Base-by-base conservation (phyloP, 208 protist genomes). In the Leishmania tarentolae region DNA sequence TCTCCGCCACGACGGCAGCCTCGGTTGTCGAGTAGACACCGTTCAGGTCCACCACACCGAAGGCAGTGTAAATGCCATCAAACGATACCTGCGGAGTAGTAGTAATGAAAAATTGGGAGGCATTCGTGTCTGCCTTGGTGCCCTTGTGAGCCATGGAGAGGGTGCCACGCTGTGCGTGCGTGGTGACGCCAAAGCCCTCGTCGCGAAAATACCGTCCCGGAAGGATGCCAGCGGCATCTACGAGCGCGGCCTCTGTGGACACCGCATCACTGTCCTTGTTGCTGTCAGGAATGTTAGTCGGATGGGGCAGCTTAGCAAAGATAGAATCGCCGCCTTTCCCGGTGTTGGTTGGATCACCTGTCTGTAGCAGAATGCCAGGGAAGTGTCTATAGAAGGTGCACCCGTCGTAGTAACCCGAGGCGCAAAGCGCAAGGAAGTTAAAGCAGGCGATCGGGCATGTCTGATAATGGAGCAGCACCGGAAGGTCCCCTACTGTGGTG, bases 351-450 rank as follows among this genome's bases (percentile, higher is more conserved):
- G 94, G 96, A 69, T 99, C 98, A 50, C 96, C 96, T 4, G 88
- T 95, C 75, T 99, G 97, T 35, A 99, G 87, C 82, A 99, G 97
- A 35, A 99, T 97, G 21, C 89, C 88, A 9, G 92, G 87, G 65
- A 99, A 98, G 53, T 97, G 87, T 0, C 98, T 89, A 88, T 99
- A 98, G 87, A 99, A 99, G 56, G 86, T 81, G 74, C 96, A 87
- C 76, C 90, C 90, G 80, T 99, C 92, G 86, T 99, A 99, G 88
- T 99, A 99, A 6, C 88, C 91, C 57, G 96, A 96, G 15, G 91
- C 90, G 53, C 94, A 95, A 61, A 99, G 95, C 15, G 94, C 97
- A 2, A 98, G 83, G 85, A 99, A 99, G 93, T 99, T 99, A 90
- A 99, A 94, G 89, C 91, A 69, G 82, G 99, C 90, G 50, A 87